A percentile compares a stretch with the other conserved stretches of the same genome.
Conservation (phyloP, 345 rosid species). For the Pugionium cornutum region DNA sequence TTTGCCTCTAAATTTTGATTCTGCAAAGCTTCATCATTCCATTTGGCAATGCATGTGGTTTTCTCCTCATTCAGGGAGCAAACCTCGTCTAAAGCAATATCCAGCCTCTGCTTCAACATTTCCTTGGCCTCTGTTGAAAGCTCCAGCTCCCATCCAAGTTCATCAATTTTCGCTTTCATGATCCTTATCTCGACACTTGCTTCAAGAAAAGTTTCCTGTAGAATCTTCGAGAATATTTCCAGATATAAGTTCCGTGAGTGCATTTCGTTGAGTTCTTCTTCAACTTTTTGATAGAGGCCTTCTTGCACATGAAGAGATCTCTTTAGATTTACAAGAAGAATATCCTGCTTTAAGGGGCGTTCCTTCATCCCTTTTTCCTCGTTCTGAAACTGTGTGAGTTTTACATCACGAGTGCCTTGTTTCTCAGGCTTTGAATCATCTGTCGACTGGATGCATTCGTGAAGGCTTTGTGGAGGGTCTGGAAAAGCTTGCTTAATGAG, state of each 20-base stretch:
- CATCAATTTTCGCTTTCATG: conserved; percentile 52
- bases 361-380: conserved; percentile 49
- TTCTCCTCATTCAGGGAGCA: conserved; percentile 60
- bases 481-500: conserved; percentile 80
- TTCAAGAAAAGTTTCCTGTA: conserved; percentile 65
- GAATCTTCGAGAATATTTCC: conserved; percentile 73
- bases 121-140: conserved; percentile 64
- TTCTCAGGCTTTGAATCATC: conserved; percentile 44
- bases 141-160: conserved; percentile 63
- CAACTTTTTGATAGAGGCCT: conserved; percentile 74
- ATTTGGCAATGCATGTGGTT: conserved; percentile 55
- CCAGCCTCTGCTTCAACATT: conserved; percentile 62
- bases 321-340: conserved; percentile 68
- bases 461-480: conserved; percentile 55
- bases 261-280: conserved; percentile 76
- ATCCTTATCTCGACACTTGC: conserved; percentile 51
- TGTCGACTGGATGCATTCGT: conserved; percentile 36
- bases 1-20: conserved; percentile 60
- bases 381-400: conserved; percentile 49
- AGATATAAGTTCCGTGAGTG: conserved; percentile 63
- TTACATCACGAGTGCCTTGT: conserved; percentile 39
- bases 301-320: conserved; percentile 81
- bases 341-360: conserved; percentile 63
- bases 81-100: conserved; percentile 64
- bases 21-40: conserved; percentile 57